Conservation (phyloP, 2,329 filamentous ascomycete genomes). For the Thelonectria olida region DNA sequence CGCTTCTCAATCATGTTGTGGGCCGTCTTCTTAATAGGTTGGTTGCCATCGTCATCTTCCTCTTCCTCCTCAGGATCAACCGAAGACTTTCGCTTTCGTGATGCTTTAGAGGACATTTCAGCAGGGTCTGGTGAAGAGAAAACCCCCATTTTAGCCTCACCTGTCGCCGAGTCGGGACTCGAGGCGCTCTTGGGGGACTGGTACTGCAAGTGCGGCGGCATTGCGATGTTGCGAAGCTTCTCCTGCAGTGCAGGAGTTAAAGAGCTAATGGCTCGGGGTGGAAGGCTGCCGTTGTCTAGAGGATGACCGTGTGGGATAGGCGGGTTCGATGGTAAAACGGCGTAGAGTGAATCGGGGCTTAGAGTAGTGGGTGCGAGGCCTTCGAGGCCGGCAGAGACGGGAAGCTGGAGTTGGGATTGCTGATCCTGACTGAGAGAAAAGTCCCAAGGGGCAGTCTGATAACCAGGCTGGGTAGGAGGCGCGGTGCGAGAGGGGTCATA, state of each 20-base stretch:
- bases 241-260: conserved; percentile 69
- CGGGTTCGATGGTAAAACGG: conserved; percentile 38
- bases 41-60: conserved; percentile 69
- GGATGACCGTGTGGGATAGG: conserved; percentile 40
- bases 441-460: conserved; percentile 48
- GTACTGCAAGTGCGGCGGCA: conserved; percentile 70
- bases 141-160: conserved; percentile 56
- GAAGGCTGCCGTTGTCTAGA: conserved; percentile 43
- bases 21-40: conserved; percentile 83
- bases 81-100: conserved; percentile 76
- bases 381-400: conserved; percentile 46
- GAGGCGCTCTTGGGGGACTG: conserved; percentile 66
- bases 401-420: conserved; percentile 43
- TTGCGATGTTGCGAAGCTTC: conserved; percentile 69
- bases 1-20: conserved; percentile 99
- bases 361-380: conserved; percentile 45
- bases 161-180: conserved; percentile 65
- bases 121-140: conserved; percentile 69
- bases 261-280: conserved; percentile 36
- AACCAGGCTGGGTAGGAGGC: conserved; percentile 45
- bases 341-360: conserved; percentile 49
- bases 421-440: conserved; percentile 43
- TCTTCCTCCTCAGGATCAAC: conserved; percentile 57
- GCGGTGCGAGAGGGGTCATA: conserved; percentile 52
- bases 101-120: conserved; percentile 55